Conservation (phyloP, 2,329 filamentous ascomycete genomes). For the Periglandula ipomoeae region DNA sequence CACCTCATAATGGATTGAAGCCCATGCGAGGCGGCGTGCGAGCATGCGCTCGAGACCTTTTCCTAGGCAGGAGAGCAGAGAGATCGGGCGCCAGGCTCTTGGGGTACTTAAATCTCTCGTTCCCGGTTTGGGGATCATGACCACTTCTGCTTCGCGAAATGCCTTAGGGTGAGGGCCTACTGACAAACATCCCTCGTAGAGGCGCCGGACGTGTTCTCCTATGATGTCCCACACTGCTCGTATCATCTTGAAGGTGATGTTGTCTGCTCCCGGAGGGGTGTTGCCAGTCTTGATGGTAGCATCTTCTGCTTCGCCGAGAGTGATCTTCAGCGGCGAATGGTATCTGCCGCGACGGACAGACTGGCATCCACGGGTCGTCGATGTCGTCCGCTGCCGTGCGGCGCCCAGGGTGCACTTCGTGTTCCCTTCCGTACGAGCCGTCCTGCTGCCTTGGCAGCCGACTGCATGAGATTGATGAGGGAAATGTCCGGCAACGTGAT, state of each 20-base stretch:
- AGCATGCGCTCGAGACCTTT: conserved; percentile 19
- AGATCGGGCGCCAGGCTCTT: conserved; percentile 16
- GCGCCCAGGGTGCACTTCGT: too few relatives aligned
- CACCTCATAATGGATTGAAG: conserved; percentile 12
- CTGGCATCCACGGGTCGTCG: conserved; percentile 9
- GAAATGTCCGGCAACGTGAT: too few relatives aligned
- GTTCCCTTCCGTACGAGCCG: too few relatives aligned
- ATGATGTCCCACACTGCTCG: conserved; percentile 5
- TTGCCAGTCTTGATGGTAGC: conserved; percentile 12
- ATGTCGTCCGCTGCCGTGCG: conserved; percentile 11
- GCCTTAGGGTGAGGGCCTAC: neutral
- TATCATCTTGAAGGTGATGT: conserved; percentile 14
- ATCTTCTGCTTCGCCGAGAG: conserved; percentile 10
- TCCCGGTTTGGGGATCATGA: conserved; percentile 17
- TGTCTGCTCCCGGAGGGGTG: conserved; percentile 13
- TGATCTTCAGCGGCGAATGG: conserved; percentile 9
- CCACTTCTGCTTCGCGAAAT: conserved; percentile 10
- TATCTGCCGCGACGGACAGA: conserved; percentile 6
- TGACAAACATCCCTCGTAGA: conserved; percentile 5
- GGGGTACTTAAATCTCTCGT: conserved; percentile 12
- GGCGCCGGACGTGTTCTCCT: neutral
- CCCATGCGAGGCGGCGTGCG: conserved; percentile 13
- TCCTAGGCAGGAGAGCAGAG: conserved; percentile 17
- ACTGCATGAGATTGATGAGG: too few relatives aligned
- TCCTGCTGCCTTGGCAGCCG: too few relatives aligned